Base-by-base conservation (phyloP, 495 filamentous ascomycete genomes). In the Xylaria nigripes region DNA sequence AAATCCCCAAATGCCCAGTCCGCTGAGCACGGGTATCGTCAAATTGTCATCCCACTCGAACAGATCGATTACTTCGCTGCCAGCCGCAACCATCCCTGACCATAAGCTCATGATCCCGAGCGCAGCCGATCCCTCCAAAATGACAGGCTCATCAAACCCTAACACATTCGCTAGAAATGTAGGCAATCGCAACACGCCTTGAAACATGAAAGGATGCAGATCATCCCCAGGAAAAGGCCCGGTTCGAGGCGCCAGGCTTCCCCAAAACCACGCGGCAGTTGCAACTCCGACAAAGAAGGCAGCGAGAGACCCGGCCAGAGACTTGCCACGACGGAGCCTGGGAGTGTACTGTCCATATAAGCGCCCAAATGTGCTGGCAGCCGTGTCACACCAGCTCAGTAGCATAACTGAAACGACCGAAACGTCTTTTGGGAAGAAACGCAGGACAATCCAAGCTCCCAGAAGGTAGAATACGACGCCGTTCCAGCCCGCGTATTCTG, bases 331-430 rank as follows among this genome's bases (percentile, higher is more conserved):
- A 47, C 93, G 82, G 42, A 99, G 79, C 36, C 83, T 78, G 34
- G 86, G 87, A 16, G 93, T 99, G 61, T 95, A 88, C 47, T 86
- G 82, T 32, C 93, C 89, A 66, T 86, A 97, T 4, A 90, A 70
- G 41, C 93, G 79, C 36, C 93, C 93, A 51, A 97, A 86, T 0
- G 93, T 99, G 61, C 85, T 90, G 2, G 93, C 93, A 36, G 93
- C 94, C 5, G 94, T 96, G 64, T 99, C 93, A 67, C 93, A 99
- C 93, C 93, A 99, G 60, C 86, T 91, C 7, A 99, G 79, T 46
- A 99, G 77, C 54, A 97, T 74, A 13, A 96, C 84, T 21, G 85
- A 81, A 75, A 99, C 85, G 8, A 95, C 83, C 2, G 85, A 89
- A n/a, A 97, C 80, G 59, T 99, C 93, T 68, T 96, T 97, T 23